Conservation (phyloP, 2,329 filamentous ascomycete species). For the Aspergillus hortae region DNA sequence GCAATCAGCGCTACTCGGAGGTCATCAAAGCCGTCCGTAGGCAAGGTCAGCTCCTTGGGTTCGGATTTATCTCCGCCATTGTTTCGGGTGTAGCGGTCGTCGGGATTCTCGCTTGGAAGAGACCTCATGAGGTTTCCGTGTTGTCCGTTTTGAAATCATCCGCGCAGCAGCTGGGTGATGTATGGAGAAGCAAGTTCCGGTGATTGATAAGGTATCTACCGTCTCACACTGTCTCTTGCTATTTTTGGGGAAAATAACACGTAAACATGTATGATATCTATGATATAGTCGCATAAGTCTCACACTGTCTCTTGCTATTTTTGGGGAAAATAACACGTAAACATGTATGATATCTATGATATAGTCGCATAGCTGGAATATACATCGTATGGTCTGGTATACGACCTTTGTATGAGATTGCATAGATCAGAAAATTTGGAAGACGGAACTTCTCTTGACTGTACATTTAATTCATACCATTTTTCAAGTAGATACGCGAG, state of each 20-base stretch:
- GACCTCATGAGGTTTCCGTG: constrained; percentile 21
- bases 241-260: not conserved
- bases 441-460: no score
- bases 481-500: no score
- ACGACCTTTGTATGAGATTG: no score
- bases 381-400: not conserved
- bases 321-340: not conserved
- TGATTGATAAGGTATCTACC: not conserved
- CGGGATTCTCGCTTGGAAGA: constrained; percentile 30
- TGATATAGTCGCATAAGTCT: no score
- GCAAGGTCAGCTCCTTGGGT: constrained; percentile 62
- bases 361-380: not conserved
- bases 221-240: not conserved
- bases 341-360: not conserved
- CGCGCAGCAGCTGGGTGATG: constrained; percentile 11
- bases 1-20: constrained; percentile 85
- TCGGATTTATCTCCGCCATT: constrained; percentile 27
- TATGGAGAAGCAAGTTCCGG: constrained; percentile 10
- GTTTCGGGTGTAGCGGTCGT: constrained; percentile 26
- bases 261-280: not conserved
- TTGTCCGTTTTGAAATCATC: constrained; percentile 13
- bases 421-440: no score
- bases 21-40: constrained; percentile 66
- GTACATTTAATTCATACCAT: no score
- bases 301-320: not conserved